These are phyloP conservation scores for Alternaria panax DNA, from an alignment of 2,329 filamentous ascomycete genomes.

Conservation along the genomic window DNA sequence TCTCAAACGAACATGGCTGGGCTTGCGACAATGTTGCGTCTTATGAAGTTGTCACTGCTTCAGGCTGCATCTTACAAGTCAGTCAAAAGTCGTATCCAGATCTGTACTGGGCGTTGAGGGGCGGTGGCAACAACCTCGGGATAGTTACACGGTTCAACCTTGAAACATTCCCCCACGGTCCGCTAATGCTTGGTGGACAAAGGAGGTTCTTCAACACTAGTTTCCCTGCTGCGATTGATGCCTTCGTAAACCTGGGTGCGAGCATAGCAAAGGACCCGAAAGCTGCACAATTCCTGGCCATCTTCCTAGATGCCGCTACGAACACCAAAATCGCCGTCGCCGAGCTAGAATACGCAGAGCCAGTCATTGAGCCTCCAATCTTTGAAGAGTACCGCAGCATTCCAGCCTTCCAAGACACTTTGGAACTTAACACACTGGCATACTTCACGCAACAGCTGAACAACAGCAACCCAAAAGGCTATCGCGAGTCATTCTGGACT, in stretches of 20 bases:
- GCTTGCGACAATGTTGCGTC: constrained; percentile 45
- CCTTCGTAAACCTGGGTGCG: constrained; percentile 17
- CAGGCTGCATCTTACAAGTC: constrained; percentile 27
- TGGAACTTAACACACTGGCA: constrained; percentile 22
- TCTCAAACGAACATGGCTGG: constrained; percentile 37
- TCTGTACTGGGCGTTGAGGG: constrained; percentile 48
- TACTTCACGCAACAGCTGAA: constrained; percentile 25
- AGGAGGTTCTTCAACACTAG: constrained; percentile 11
- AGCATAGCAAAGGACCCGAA: constrained; percentile 7
- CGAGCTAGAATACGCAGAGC: constrained; percentile 13
- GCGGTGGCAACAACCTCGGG: constrained; percentile 44
- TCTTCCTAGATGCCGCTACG: not conserved
- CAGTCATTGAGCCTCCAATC: constrained; percentile 2
- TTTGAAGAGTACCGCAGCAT: constrained; percentile 13
- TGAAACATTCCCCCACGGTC: constrained; percentile 25
- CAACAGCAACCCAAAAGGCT: constrained; percentile 12
- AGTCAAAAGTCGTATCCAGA: constrained; percentile 43
- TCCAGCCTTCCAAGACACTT: constrained; percentile 21
- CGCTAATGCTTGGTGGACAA: constrained; percentile 10
- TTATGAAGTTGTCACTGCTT: constrained; percentile 44
- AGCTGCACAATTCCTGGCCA: constrained; percentile 9
- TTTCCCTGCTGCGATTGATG: constrained; percentile 26
- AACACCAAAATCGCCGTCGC: constrained; percentile 1
- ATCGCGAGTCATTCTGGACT: constrained; percentile 30
- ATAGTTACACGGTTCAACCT: constrained; percentile 35